A percentile compares a stretch with the other conserved stretches of the same genome.
Conservation (phyloP, 2,329 filamentous ascomycete species). For the Gyromitra esculenta region DNA sequence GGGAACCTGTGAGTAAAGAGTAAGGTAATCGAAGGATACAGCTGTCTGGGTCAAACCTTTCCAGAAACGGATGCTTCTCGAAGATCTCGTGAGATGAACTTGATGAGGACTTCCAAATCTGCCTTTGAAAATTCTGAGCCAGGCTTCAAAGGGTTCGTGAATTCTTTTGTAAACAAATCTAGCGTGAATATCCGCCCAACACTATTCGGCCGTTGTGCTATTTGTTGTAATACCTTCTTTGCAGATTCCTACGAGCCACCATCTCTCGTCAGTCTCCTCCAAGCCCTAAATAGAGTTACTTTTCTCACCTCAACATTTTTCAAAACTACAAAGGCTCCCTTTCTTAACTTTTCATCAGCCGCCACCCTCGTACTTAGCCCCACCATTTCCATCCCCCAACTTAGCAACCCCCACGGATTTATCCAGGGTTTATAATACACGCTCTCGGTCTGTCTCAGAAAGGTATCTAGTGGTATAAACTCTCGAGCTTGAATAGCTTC, state of each 20-base stretch:
- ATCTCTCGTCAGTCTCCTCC: constrained; percentile 24
- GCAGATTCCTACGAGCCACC: constrained; percentile 63
- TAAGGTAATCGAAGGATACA: constrained; percentile 63
- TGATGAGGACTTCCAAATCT: constrained; percentile 76
- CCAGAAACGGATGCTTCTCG: constrained; percentile 64
- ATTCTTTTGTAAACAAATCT: constrained; percentile 70
- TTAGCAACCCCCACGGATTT: constrained; percentile 55
- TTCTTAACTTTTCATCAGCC: constrained; percentile 59
- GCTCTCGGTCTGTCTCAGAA: constrained; percentile 71
- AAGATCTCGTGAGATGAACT: constrained; percentile 75
- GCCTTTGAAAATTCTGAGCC: constrained; percentile 66
- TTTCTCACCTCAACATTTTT: constrained; percentile 68
- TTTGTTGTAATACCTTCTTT: constrained; percentile 66
- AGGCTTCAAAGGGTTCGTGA: constrained; percentile 65
- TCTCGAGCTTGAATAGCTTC: constrained; percentile 77
- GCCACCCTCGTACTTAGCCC: constrained; percentile 57
- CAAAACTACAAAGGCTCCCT: constrained; percentile 63
- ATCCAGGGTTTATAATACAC: constrained; percentile 71
- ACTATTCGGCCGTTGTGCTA: constrained; percentile 63
- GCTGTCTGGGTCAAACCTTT: constrained; percentile 59
- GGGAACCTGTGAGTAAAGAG: constrained; percentile 27
- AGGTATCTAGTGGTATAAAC: constrained; percentile 76
- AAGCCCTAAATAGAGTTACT: constrained; percentile 55
- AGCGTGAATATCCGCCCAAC: constrained; percentile 76
- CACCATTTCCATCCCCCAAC: constrained; percentile 55